Percentiles rank a stretch among this genome's conserved stretches.
phyloP scores from a whole-genome alignment of 768 basidiomycete species.

The Amanita rimosa region DNA sequence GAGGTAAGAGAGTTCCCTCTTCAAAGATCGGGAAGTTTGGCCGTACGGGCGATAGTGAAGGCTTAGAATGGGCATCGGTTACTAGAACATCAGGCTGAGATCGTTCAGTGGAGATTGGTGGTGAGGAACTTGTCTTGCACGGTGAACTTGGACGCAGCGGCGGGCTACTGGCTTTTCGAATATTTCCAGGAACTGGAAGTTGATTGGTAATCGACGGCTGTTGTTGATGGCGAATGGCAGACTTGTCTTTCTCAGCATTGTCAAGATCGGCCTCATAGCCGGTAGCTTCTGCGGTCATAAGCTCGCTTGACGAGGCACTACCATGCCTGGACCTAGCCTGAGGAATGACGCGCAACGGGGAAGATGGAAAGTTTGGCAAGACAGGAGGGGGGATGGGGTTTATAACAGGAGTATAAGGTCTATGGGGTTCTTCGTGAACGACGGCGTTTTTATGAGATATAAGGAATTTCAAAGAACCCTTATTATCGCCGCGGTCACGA shows the following conservation, averaged over 20 bases:
- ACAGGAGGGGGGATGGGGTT: slow-evolving; percentile 17
- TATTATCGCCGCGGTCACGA: slow-evolving; percentile 58
- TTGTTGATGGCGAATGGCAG: slow-evolving; percentile 25
- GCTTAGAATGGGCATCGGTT: slow-evolving; percentile 16
- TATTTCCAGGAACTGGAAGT: neutral
- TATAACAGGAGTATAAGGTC: slow-evolving; percentile 19
- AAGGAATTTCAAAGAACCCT: slow-evolving; percentile 76
- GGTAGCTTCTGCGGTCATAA: slow-evolving; percentile 34
- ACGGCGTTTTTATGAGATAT: slow-evolving; percentile 55
- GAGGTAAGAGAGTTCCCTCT: slow-evolving; percentile 21
- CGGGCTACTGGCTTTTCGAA: neutral
- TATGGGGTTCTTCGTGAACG: slow-evolving; percentile 40
- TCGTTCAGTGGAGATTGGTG: slow-evolving; percentile 8
- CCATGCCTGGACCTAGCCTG: slow-evolving; percentile 51
- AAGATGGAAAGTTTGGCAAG: slow-evolving; percentile 34
- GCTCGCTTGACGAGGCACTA: slow-evolving; percentile 67
- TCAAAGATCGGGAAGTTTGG: slow-evolving; percentile 25
- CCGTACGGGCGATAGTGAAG: slow-evolving; percentile 35
- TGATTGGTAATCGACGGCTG: slow-evolving; percentile 9
- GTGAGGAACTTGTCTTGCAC: slow-evolving; percentile 21
- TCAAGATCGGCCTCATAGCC: slow-evolving; percentile 73
- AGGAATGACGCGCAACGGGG: slow-evolving; percentile 31
- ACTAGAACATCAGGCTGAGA: slow-evolving; percentile 11
- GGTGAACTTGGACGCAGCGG: slow-evolving; percentile 25
- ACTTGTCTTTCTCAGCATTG: slow-evolving; percentile 39